Evolutionary conservation across 2,329 filamentous ascomycete species (phyloP).

Genomic region (Stylonectria norvegica): DNA sequence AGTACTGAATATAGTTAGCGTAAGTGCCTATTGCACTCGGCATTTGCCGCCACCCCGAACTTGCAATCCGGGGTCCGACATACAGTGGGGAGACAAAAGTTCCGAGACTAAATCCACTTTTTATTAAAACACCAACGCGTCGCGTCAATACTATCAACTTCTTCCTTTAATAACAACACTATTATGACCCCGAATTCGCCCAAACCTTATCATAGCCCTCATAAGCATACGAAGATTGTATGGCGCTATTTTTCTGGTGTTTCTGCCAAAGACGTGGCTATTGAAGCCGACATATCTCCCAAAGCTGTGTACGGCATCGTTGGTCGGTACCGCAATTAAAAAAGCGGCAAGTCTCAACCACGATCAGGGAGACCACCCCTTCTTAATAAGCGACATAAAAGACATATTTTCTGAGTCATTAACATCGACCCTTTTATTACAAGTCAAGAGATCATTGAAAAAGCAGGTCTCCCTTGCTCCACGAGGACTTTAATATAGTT

Average conservation of each 20-base stretch:
- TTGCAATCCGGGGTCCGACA: too few species aligned
- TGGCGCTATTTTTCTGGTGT: neutral
- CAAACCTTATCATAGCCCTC: neutral
- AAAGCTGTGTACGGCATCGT: conserved; percentile 1
- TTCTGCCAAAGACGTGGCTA: neutral
- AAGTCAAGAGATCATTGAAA: conserved; percentile 1
- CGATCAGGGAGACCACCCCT: conserved; percentile 2
- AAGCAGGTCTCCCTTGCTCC: conserved; percentile 2
- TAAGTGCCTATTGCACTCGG: too few species aligned
- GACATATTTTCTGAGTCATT: conserved; percentile 6
- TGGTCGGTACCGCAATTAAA: neutral
- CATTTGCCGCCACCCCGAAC: too few species aligned
- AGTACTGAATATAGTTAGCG: too few species aligned
- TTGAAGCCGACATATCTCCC: neutral
- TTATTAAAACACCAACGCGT: too few species aligned
- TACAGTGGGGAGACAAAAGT: too few species aligned
- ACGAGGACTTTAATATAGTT: conserved; percentile 5
- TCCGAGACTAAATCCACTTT: too few species aligned
- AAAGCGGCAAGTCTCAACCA: neutral
- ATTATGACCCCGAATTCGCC: too few species aligned
- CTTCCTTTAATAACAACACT: too few species aligned
- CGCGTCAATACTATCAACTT: too few species aligned
- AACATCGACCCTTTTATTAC: conserved; percentile 7
- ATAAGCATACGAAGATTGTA: neutral
- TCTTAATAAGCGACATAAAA: conserved; percentile 4